Conservation (phyloP, 768 basidiomycete species). For the Crepidotus variabilis region DNA sequence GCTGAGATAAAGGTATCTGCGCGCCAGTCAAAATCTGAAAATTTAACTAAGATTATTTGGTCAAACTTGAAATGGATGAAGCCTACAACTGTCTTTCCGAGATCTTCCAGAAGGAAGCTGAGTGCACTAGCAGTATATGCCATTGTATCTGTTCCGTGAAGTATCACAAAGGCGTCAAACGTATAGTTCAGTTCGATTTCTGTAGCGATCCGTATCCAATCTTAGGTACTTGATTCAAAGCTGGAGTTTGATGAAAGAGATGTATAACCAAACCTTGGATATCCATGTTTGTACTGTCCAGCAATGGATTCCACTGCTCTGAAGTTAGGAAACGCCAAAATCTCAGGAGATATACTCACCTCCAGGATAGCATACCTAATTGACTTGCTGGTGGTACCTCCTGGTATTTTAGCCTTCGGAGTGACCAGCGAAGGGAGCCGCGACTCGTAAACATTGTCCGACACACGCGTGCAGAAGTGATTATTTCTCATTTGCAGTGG, state of each 20-base stretch:
- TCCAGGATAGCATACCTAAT: constrained; percentile 86
- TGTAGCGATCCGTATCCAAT: constrained; percentile 87
- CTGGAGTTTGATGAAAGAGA: neutral
- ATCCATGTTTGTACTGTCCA: constrained; percentile 89
- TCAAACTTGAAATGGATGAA: too few species aligned
- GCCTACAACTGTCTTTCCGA: constrained; percentile 84
- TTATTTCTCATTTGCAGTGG: constrained; percentile 20
- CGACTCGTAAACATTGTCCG: constrained; percentile 69
- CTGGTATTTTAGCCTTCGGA: constrained; percentile 61
- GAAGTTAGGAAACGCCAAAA: constrained; percentile 9
- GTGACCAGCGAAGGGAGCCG: constrained; percentile 75
- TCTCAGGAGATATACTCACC: constrained; percentile 34
- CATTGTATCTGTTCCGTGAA: constrained; percentile 94
- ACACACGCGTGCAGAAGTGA: constrained; percentile 43
- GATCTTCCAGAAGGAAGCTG: constrained; percentile 87
- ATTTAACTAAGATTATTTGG: neutral
- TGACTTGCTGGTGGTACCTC: constrained; percentile 59
- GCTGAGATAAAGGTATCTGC: constrained; percentile 87
- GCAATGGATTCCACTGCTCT: constrained; percentile 74
- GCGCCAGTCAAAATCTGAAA: constrained; percentile 84
- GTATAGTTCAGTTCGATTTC: constrained; percentile 93
- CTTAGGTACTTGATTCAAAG: constrained; percentile 30
- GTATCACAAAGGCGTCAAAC: constrained; percentile 88
- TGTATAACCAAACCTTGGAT: constrained; percentile 52
- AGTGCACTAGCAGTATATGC: constrained; percentile 85